Base-by-base conservation (phyloP, 768 basidiomycete genomes). In the Lactarius sp. region DNA sequence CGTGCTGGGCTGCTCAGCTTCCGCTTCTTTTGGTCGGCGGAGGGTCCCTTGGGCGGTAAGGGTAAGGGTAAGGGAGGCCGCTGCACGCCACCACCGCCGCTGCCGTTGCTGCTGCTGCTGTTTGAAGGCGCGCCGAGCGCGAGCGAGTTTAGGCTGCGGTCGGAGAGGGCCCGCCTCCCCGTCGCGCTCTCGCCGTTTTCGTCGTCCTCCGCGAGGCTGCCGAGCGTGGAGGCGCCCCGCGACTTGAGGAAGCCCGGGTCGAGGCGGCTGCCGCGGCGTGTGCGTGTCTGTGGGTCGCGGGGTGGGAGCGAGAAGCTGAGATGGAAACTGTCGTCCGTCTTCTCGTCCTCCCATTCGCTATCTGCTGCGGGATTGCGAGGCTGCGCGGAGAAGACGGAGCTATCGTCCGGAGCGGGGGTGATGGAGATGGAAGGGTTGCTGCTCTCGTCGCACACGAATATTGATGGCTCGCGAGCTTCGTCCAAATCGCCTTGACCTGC, bases 261-360 rank as follows among this genome's bases (percentile, higher is more conserved):
- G 22, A 92, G 77, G 16, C 85, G 85, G 74, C 84, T 90, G 78
- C 36, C 88, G 78, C 46, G 85, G 75, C 56, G 51, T 4, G 44
- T 54, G 55, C 61, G 65, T 8, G 70, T 58, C 34, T 65, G 65
- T 18, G 66, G 65, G 57, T 52, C 54, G 33, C n/a, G 68, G 63
- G 49, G 64, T 36, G 20, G 69, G 56, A 64, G 59, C 6, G 81
- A 75, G 60, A 84, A 79, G 71, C 80, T 85, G 64, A 85, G 61
- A 67, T 78, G 83, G 69, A 88, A 70, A 71, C 87, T 90, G 55
- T 90, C 90, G 8, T 94, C 90, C 1, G 88, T 90, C 75, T 83
- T 88, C 71, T 92, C 90, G 70, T 93, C 90, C 74, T 93, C 91
- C 91, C 92, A 93, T 61, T 94, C 91, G 72, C 87, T 91, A 69